These are phyloP conservation scores for Xylaria sp. DNA, from an alignment of 495 filamentous ascomycete genomes.

Conservation along the genomic window DNA sequence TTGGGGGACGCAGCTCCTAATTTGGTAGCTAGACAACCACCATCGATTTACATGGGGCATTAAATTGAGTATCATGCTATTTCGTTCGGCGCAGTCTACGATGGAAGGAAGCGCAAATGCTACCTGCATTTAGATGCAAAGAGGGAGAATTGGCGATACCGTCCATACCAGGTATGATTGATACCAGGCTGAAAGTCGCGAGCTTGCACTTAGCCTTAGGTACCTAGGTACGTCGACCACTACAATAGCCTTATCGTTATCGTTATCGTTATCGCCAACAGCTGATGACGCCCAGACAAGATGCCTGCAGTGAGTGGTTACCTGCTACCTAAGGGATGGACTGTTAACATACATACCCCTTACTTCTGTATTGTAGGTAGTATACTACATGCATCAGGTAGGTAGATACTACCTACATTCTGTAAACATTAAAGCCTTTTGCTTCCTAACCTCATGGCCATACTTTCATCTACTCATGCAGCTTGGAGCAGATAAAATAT, in stretches of 20 bases:
- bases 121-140: background rate
- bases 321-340: too few relatives aligned
- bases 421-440: too few relatives aligned
- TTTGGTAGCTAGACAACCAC: background rate
- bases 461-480: too few relatives aligned
- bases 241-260: slow-evolving; percentile 16
- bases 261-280: background rate
- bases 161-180: background rate
- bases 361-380: too few relatives aligned
- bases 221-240: background rate
- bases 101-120: background rate
- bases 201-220: background rate
- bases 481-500: too few relatives aligned
- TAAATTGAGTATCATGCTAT: background rate
- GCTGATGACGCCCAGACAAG: too few relatives aligned
- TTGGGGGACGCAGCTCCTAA: background rate
- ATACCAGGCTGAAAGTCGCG: slow-evolving; percentile 1
- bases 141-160: too few relatives aligned
- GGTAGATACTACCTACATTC: too few relatives aligned
- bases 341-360: too few relatives aligned
- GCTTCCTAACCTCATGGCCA: too few relatives aligned
- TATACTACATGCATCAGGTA: too few relatives aligned
- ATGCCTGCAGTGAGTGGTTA: too few relatives aligned
- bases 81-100: background rate
- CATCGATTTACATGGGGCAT: background rate